A percentile compares a stretch with the other conserved stretches of the same genome.
phyloP scores from a whole-genome alignment of 805 yeast species.

The Yamadazyma sp. region DNA sequence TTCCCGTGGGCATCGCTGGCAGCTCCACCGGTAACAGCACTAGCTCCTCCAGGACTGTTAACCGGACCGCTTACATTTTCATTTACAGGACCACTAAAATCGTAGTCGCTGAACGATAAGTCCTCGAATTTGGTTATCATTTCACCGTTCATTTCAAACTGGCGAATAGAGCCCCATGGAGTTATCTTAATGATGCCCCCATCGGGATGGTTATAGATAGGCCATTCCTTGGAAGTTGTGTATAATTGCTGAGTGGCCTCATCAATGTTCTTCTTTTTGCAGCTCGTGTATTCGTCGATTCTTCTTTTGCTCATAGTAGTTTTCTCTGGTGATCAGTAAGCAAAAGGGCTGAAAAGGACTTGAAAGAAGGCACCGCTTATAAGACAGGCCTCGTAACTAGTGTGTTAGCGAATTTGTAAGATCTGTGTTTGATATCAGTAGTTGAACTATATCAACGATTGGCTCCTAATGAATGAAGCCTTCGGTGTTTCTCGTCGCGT shows the following conservation, averaged over 20 bases:
- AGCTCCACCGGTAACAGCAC: neutral
- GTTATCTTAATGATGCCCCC: constrained; percentile 63
- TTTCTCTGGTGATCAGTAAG: neutral
- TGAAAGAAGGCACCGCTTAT: too few species aligned
- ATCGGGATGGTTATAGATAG: constrained; percentile 58
- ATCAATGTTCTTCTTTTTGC: constrained; percentile 16
- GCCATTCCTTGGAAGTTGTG: constrained; percentile 44
- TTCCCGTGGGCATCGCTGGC: neutral
- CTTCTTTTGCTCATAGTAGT: constrained; percentile 15
- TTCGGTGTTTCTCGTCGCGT: too few species aligned
- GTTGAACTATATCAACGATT: constrained; percentile 1
- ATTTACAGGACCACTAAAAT: constrained; percentile 11
- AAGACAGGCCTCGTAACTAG: too few species aligned
- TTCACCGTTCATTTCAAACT: constrained; percentile 45
- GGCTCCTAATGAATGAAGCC: too few species aligned
- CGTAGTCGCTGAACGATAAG: constrained; percentile 27
- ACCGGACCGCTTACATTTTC: neutral
- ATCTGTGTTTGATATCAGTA: constrained; percentile 1
- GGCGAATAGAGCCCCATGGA: constrained; percentile 61
- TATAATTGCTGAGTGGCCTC: constrained; percentile 19
- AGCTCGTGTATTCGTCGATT: constrained; percentile 10
- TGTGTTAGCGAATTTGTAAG: too few species aligned
- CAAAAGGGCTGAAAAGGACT: neutral
- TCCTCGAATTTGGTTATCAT: constrained; percentile 51
- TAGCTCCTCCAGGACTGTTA: too few species aligned